Evolutionary conservation across 352 stramenopile species (phyloP), one percentile per base, ranked within the genome.

Genomic region (Pythium volutum): DNA sequence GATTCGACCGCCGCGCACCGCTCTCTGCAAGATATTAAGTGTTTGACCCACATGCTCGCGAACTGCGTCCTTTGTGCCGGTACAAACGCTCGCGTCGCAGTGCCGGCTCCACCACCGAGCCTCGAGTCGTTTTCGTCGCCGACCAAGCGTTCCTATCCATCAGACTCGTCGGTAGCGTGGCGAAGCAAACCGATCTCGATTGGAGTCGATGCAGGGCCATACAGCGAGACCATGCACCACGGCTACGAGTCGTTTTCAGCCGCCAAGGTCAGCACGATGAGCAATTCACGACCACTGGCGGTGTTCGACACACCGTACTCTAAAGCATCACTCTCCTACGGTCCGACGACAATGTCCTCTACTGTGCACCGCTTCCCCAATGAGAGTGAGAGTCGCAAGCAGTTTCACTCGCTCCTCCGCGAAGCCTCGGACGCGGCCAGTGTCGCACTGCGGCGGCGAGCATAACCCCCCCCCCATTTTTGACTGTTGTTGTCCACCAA

Each of bases 21-120:
- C 9, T 16, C 33, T 14, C 14, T 26, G 10, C 22, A 88, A 25
- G 62, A 64, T 18, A 33, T 27, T 1, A 63, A 83, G 47, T 92
- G 83, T 45, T 57, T 76, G 9, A 54, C 73, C 1, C 83, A 92
- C 47, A 63, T 69, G 22, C 75, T 92, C 9, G 64, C 70, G n/a
- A 92, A 89, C 53, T 92, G 83, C 33, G 81, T 90, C 41, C 62
- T 91, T 14, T 92, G 83, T 41, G 70, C 74, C 18, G 75, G 73
- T 2, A n/a, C 59, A 0, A 50, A 33, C 39, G 18, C 50, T 61
- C 45, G 34, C 34, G 11, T 18, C 20, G 11, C 9, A 23, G 38
- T n/a, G 7, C 53, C 38, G 15, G 22, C 33, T 11, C 31, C 6
- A 15, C 23, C 43, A 48, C 29, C 23, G 14, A 53, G 34, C 42